Evolutionary conservation across 2,329 filamentous ascomycete genomes (phyloP).

Genomic region (Sclerotinia glacialis): DNA sequence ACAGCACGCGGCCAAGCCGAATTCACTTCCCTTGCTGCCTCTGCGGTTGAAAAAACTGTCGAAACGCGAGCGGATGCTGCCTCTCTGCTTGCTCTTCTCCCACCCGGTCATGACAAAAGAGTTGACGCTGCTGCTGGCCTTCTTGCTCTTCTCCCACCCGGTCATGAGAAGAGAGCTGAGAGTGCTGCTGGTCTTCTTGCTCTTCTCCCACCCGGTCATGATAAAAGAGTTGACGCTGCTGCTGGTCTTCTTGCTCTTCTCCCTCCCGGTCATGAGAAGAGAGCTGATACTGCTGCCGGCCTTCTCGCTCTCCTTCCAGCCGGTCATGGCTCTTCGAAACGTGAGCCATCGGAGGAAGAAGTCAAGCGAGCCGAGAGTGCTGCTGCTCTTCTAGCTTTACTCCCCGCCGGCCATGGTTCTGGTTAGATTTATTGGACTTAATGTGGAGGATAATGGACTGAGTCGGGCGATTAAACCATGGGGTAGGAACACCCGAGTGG

Average conservation of each 20-base stretch:
- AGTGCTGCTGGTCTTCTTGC: neutral
- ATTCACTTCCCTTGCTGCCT: constrained; percentile 3
- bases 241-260: constrained; percentile 1
- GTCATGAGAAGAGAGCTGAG: neutral
- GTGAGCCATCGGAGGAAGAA: constrained; percentile 4
- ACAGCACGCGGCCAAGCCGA: constrained; percentile 14
- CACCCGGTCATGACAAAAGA: constrained; percentile 3
- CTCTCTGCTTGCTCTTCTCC: neutral
- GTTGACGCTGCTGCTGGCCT: neutral
- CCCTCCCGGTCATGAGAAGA: neutral
- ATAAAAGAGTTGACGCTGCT: neutral
- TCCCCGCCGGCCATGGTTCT: constrained; percentile 2
- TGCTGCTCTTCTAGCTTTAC: neutral
- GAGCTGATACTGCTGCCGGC: neutral
- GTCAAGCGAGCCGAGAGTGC: neutral
- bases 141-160: neutral
- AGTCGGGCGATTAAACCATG: neutral
- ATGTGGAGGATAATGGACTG: neutral
- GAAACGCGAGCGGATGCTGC: neutral
- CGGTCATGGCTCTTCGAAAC: neutral
- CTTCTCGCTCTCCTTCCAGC: neutral
- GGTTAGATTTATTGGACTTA: neutral
- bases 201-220: neutral
- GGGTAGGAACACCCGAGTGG: neutral
- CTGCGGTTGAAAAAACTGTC: neutral